Percentiles rank a stretch among this genome's conserved stretches.
Conservation (phyloP, 768 basidiomycete species). For the Lactarius deliciosus region DNA sequence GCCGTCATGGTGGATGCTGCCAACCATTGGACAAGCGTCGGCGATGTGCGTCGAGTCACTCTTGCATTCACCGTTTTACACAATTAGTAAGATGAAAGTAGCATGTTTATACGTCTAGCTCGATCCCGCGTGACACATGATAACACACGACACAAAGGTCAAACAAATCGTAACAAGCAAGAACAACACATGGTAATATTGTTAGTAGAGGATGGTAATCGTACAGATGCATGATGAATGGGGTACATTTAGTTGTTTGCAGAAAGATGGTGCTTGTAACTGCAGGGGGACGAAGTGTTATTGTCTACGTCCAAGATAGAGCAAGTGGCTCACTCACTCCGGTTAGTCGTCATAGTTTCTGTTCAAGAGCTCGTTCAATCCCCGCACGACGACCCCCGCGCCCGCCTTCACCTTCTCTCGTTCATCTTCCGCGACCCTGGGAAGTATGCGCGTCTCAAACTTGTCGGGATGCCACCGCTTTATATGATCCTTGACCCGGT, state of each 20-base stretch:
- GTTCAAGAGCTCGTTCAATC: conserved; percentile 67
- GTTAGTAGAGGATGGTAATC: conserved; percentile 28
- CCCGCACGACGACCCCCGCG: conserved; percentile 69
- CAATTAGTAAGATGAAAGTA: neutral
- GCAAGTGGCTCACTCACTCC: conserved; percentile 24
- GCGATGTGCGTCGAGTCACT: neutral
- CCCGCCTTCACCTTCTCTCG: conserved; percentile 67
- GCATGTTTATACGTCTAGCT: conserved; percentile 1
- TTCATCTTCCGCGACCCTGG: conserved; percentile 62
- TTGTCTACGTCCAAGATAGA: neutral
- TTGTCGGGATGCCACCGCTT: conserved; percentile 82
- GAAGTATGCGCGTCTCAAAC: conserved; percentile 67
- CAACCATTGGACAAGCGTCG: neutral
- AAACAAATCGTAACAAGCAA: conserved; percentile 12
- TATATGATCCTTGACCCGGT: conserved; percentile 73
- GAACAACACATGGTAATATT: conserved; percentile 21
- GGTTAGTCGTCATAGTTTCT: conserved; percentile 36
- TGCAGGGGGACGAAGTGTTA: conserved; percentile 10
- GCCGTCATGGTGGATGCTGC: neutral
- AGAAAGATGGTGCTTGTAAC: conserved; percentile 27
- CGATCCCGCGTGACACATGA: neutral
- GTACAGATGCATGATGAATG: conserved; percentile 32
- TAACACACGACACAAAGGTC: neutral
- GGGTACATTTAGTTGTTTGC: conserved; percentile 30
- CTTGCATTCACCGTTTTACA: neutral